Conservation (phyloP, 805 yeast genomes). For the Pichia ethanolica region DNA sequence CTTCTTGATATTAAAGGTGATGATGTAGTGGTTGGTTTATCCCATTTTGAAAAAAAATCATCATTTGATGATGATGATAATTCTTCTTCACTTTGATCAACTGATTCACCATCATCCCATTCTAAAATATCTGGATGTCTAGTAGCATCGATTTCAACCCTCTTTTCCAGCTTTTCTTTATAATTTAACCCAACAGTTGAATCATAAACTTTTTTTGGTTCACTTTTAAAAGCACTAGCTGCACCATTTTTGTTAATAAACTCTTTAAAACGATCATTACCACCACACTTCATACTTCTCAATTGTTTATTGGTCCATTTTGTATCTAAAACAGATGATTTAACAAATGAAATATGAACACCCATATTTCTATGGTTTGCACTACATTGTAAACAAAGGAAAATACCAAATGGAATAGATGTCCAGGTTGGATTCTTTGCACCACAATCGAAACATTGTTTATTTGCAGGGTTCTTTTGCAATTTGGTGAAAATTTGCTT, state of each 20-base stretch:
- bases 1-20: slow-evolving; percentile 43
- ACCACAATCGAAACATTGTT: slow-evolving; percentile 85
- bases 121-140: slow-evolving; percentile 70
- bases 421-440: slow-evolving; percentile 98
- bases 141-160: slow-evolving; percentile 56
- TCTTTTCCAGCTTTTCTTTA: slow-evolving; percentile 68
- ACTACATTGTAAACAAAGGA: slow-evolving; percentile 89
- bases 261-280: slow-evolving; percentile 80
- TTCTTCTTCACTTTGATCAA: slow-evolving; percentile 52
- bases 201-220: slow-evolving; percentile 73
- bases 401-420: slow-evolving; percentile 90
- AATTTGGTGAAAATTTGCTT: slow-evolving; percentile 56
- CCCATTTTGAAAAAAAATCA: slow-evolving; percentile 90
- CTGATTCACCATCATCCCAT: slow-evolving; percentile 40
- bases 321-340: slow-evolving; percentile 76
- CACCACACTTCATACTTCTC: slow-evolving; percentile 90
- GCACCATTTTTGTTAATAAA: slow-evolving; percentile 84
- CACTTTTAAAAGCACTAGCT: slow-evolving; percentile 55
- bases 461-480: slow-evolving; percentile 64
- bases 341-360: slow-evolving; percentile 92
- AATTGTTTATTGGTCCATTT: slow-evolving; percentile 90
- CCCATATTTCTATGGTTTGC: slow-evolving; percentile 95
- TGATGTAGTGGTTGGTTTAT: slow-evolving; percentile 56
- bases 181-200: slow-evolving; percentile 74
- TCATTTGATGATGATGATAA: slow-evolving; percentile 42